Evolutionary conservation across 164 flowering plant species (phyloP), one percentile per base, ranked within the genome.

Genomic region (Vitis riparia): DNA sequence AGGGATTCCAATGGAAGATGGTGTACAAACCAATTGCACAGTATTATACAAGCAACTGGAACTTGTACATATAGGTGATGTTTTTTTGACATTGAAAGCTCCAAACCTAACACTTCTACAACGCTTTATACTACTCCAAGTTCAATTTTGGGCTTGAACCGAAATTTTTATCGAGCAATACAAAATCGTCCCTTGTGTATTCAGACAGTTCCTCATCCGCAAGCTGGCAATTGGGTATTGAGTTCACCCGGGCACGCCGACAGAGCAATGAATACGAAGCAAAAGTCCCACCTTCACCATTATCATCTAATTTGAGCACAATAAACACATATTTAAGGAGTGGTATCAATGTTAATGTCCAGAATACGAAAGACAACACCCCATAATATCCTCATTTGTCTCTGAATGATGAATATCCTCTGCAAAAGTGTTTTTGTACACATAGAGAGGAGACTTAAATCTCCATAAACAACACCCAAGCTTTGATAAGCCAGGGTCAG

Each of bases 241-340:
- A 75, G 75, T 81, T 85, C 10, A 89, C 77, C 1, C 89, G 77
- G 61, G 87, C 91, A 66, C 87, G 90, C 9, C 94, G 83, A 73
- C 90, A 89, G 0, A 89, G 79, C 68, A 89, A 63, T 5, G 94
- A 83, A 65, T 89, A 89, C 74, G 87, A 62, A 62, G 91, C 94
- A 77, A 89, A 89, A 56, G 91, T 89, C 11, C 92, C 92, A n/a
- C 92, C 89, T 84, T 88, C 92, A 23, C 92, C 92, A 81, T 85
- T 85, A 50, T 88, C 92, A 74, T 86, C 89, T 29, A 89, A 90
- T 78, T 85, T 76, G 13, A 88, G 88, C 62, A 88, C 92, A 65
- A 88, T 84, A 70, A 88, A 86, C 64, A 88, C 91, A 72, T 88
- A 88, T 57, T 88, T 88, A 59, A 88, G 70, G 16, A 88, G 76